Evolutionary conservation across 495 filamentous ascomycete genomes (phyloP).

Genomic region (Aspergillus incahuasiensis): DNA sequence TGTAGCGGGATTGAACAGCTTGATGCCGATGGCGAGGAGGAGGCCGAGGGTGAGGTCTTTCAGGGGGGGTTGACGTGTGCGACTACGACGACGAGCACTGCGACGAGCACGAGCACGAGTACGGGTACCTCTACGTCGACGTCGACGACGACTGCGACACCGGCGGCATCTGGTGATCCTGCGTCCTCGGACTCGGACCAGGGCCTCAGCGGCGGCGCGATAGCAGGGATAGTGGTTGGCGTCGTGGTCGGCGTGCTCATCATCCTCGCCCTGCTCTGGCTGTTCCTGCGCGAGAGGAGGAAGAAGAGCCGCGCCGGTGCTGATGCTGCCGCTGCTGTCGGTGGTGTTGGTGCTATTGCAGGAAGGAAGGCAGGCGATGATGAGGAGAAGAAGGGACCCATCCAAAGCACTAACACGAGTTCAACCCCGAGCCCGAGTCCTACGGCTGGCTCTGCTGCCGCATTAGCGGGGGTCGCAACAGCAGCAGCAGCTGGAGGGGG

Average conservation of each 20-base stretch:
- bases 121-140: not conserved
- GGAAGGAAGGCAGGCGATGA: not conserved
- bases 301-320: constrained; percentile 6
- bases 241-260: constrained; percentile 27
- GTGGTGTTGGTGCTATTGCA: not conserved
- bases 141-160: not conserved
- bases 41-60: constrained; percentile 13
- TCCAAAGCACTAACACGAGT: not conserved
- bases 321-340: not conserved
- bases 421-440: too few relatives aligned
- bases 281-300: constrained; percentile 17
- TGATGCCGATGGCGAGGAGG: not conserved
- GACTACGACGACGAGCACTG: not conserved
- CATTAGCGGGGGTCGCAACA: not conserved
- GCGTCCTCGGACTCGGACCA: not conserved
- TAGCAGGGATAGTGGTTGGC: constrained; percentile 29
- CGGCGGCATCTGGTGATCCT: not conserved
- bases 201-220: constrained; percentile 24
- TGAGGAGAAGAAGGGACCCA: not conserved
- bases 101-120: too few relatives aligned
- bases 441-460: too few relatives aligned
- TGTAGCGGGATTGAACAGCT: constrained; percentile 11
- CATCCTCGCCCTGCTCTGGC: constrained; percentile 23
- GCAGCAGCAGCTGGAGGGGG: not conserved
- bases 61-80: constrained; percentile 21